Evolutionary conservation across 495 filamentous ascomycete genomes (phyloP), one percentile per base, ranked within the genome.

Genomic region (Neurospora sp.): DNA sequence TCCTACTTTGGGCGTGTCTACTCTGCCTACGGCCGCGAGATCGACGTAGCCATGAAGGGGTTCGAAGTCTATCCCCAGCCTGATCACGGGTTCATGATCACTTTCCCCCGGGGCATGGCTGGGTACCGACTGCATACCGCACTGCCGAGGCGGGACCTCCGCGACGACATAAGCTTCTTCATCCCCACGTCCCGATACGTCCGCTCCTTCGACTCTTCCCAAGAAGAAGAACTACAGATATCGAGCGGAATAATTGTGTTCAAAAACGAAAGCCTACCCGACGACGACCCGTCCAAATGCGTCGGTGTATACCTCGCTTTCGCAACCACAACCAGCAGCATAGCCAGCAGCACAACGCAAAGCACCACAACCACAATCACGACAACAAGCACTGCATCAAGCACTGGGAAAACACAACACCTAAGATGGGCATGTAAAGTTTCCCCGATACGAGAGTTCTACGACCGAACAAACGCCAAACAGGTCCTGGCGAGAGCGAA

Each of bases 1-100:
- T 75, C 78, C 10, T 75, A 78, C 69, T 79, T 79, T 18, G 72
- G 75, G 0, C 73, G 75, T 14, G 71, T 78, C 23, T 79, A 79
- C 73, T 73, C 76, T 1, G 39, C 75, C 18, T 75, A 74, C 9
- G 78, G 78, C 5, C 75, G 72, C 70, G 76, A 79, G 71, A 75
- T 79, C 40, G 78, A 79, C 42, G n/a, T 59, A 11, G 75, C 77
- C 41, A 69, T 78, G 73, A 79, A 78, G 39, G 75, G 76, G 0
- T 78, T 78, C 35, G 73, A 72, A 10, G 27, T 75, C 23, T 73
- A 69, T n/a, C 41, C 69, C 27, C 31, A 37, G 10, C 72, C 44
- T 16, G 59, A 76, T 4, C 27, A 48, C 14, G 76, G 74, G 0
- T 78, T 79, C 54, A 74, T 79, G 76, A 20, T 79, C 35, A 72